Conservation (phyloP, 129 eudicot species). For the Artemisia annua region DNA sequence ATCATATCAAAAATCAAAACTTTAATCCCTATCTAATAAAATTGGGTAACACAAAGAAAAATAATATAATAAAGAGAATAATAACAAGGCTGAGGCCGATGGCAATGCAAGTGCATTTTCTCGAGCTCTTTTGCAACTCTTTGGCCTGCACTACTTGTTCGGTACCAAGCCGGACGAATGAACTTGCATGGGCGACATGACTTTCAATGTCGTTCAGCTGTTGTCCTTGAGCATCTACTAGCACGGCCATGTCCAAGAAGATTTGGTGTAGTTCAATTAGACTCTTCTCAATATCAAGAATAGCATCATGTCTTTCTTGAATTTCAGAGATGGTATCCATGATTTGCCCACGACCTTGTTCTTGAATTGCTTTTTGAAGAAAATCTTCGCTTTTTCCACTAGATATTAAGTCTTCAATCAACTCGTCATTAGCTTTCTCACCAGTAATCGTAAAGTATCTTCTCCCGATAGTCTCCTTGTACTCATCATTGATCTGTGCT, state of each 20-base stretch:
- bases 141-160: constrained; percentile 60
- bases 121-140: constrained; percentile 66
- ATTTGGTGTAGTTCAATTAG: constrained; percentile 69
- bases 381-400: constrained; percentile 80
- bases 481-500: constrained; percentile 59
- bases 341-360: constrained; percentile 79
- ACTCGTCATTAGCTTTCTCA: constrained; percentile 66
- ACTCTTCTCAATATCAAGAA: constrained; percentile 70
- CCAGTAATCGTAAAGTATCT: constrained; percentile 86
- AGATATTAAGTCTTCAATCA: constrained; percentile 64
- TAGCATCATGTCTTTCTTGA: constrained; percentile 88
- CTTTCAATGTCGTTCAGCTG: constrained; percentile 79
- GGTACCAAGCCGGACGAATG: constrained; percentile 74
- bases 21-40: background rate
- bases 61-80: constrained; percentile 25
- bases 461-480: constrained; percentile 73
- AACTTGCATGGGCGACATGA: constrained; percentile 80
- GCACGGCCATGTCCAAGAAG: constrained; percentile 82
- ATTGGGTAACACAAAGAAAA: constrained; percentile 40
- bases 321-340: constrained; percentile 79
- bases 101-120: constrained; percentile 66
- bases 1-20: background rate
- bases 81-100: constrained; percentile 38
- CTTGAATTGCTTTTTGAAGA: constrained; percentile 82
- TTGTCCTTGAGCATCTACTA: constrained; percentile 88